These are phyloP conservation scores for Geranium rotundifolium DNA, from an alignment of 345 rosid species.

Conservation along the genomic window DNA sequence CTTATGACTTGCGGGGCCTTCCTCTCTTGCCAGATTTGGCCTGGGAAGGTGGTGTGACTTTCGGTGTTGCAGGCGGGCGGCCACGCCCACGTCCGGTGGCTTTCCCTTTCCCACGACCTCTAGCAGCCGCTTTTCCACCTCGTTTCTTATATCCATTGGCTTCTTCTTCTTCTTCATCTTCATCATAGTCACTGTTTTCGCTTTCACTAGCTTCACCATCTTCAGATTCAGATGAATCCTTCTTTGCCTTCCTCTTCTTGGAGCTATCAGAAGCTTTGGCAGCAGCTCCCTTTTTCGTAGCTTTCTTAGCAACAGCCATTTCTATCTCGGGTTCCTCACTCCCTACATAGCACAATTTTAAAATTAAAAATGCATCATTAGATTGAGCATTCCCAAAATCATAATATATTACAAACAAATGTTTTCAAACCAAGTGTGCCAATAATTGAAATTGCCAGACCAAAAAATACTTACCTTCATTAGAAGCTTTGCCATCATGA, in stretches of 20 bases:
- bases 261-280: slow-evolving; percentile 22
- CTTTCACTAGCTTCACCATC: slow-evolving; percentile 42
- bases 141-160: slow-evolving; percentile 6
- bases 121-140: slow-evolving; percentile 29
- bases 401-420: not conserved
- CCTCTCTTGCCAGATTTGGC: slow-evolving; percentile 59
- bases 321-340: slow-evolving; percentile 34
- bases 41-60: slow-evolving; percentile 22
- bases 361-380: not conserved
- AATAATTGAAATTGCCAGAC: not conserved
- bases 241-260: slow-evolving; percentile 52
- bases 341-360: slow-evolving; percentile 24
- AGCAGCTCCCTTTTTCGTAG: slow-evolving; percentile 30
- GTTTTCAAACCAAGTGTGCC: not conserved
- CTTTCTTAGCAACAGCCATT: slow-evolving; percentile 23
- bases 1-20: slow-evolving; percentile 56
- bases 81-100: slow-evolving; percentile 33
- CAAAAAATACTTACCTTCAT: slow-evolving; percentile 41
- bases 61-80: slow-evolving; percentile 22
- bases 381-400: not conserved
- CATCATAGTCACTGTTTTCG: slow-evolving; percentile 30
- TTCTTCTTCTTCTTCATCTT: slow-evolving; percentile 37
- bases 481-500: slow-evolving; percentile 66
- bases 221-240: slow-evolving; percentile 49
- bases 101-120: slow-evolving; percentile 26